Base-by-base conservation (phyloP, 495 filamentous ascomycete genomes). In the Podospora conica region DNA sequence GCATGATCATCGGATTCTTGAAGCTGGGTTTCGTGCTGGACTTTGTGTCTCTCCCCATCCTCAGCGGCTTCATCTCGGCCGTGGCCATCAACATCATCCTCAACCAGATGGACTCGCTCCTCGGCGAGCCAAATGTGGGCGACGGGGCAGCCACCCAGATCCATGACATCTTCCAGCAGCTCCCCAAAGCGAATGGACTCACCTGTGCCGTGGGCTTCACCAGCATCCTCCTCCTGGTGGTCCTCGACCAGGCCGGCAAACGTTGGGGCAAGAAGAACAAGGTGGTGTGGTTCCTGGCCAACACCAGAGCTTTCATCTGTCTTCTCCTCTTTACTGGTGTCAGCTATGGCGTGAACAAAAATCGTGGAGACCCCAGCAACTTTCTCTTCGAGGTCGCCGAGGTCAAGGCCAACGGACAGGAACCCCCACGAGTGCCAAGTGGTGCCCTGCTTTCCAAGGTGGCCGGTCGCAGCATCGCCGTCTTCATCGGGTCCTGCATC, bases 21-120 rank as follows among this genome's bases (percentile, higher is more conserved):
- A 78, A 79, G 33, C 80, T 84, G 21, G 82, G 82, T 18, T 84
- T 83, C 62, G 71, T 84, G 12, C 78, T 84, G 54, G 79, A 84
- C 58, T 83, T 82, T 66, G 78, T 84, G 66, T 83, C 82, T 1
- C 73, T 81, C 9, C 82, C 81, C 23, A 75, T 83, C 48, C 77
- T 84, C 5, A 80, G 71, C 55, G 82, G 82, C 54, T 83, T 83
- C 75, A 81, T 84, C 66, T 80, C 80, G 0, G 82, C 80, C 4
- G 79, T 79, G 1, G 82, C 80, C 40, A 76, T 84, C 66, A 81
- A 76, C 21, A 84, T 82, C 69, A 78, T 78, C 4, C 72, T 82
- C 65, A 78, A 77, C 48, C 82, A 83, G 68, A 75, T 84, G 60
- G 74, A 65, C 29, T 77, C 75, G 6, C 73, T 84, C 6, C 74